phyloP scores from a whole-genome alignment of 768 basidiomycete genomes.

The Podaxis sp. region DNA sequence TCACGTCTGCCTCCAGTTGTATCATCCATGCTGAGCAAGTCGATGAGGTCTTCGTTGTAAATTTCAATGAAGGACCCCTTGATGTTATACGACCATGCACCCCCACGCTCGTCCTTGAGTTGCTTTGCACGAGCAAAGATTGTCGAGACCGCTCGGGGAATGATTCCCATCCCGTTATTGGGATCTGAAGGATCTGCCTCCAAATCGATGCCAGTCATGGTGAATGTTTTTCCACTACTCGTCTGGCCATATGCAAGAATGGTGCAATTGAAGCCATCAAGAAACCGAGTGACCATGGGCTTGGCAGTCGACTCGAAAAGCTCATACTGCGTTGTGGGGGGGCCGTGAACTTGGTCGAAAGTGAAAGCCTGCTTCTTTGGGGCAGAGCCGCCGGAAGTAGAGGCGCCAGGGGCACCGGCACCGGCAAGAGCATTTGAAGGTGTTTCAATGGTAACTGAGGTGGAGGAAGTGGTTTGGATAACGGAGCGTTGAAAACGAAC shows the following conservation, averaged over 20 bases:
- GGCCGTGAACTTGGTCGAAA: slow-evolving; percentile 92
- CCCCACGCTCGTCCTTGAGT: slow-evolving; percentile 70
- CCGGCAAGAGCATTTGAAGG: slow-evolving; percentile 46
- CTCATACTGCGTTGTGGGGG: slow-evolving; percentile 78
- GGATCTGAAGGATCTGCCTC: slow-evolving; percentile 83
- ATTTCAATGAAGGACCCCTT: slow-evolving; percentile 96
- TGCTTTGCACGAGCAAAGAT: slow-evolving; percentile 80
- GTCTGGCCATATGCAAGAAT: slow-evolving; percentile 98
- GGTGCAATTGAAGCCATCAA: slow-evolving; percentile 96
- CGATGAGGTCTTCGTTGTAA: slow-evolving; percentile 98
- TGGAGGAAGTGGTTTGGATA: slow-evolving; percentile 71
- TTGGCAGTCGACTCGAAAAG: slow-evolving; percentile 83
- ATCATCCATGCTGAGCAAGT: slow-evolving; percentile 80
- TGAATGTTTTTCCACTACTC: slow-evolving; percentile 93
- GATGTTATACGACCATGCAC: slow-evolving; percentile 71
- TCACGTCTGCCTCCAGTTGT: slow-evolving; percentile 64
- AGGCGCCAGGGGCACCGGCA: slow-evolving; percentile 45
- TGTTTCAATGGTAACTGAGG: slow-evolving; percentile 81
- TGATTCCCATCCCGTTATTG: slow-evolving; percentile 87
- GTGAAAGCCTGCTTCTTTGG: slow-evolving; percentile 82
- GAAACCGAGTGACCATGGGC: slow-evolving; percentile 80
- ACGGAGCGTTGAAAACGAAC: slow-evolving; percentile 90
- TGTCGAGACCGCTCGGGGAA: slow-evolving; percentile 86
- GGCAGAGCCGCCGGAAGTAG: slow-evolving; percentile 38
- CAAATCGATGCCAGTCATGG: slow-evolving; percentile 95